Base-by-base conservation (phyloP, 257 asterid genomes). In the Apocynum venetum region DNA sequence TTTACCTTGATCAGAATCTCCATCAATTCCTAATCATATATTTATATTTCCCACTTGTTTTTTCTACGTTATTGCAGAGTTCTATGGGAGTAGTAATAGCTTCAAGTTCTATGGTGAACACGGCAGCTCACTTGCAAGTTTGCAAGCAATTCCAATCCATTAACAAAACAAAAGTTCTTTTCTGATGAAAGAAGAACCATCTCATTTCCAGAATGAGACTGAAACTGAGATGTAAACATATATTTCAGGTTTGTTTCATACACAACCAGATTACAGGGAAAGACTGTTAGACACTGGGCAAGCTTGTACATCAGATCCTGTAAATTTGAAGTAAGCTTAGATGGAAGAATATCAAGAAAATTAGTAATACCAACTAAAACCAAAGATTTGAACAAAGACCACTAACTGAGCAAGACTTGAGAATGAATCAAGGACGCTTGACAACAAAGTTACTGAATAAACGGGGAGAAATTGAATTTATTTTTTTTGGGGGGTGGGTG, bases 101-200 rank as follows among this genome's bases (percentile, higher is more conserved):
- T 75, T 80, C 73, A 75, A 80, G 73, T 36, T 72, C 57, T 17
- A 49, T 38, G 64, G 59, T 4, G 73, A 53, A 57, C 64, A 75
- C 40, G 71, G 78, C n/a, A 73, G 55, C 67, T 73, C 80, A 35
- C 61, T 68, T 1, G 65, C 73, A 6, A 80, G 76, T 31, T 48
- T 75, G 73, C 75, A 71, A n/a, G 80, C 73, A 12, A 80, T 80
- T 59, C 67, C 73, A 53, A 75, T 65, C 48, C 83, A 69, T 59
- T 68, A 60, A 59, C n/a, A 10, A 25, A 11, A n/a, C n/a, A 48
- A 47, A 71, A 6, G 11, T 55, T 9, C 14, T 44, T 8, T 67
- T 9, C 0, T 38, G 72, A 13, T 40, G 25, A 31, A 43, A 68
- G 73, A 68, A 68, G 25, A 14, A 51, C 25, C 14, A 46, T 35